Evolutionary conservation across 495 filamentous ascomycete genomes (phyloP), one percentile per base, ranked within the genome.

Genomic region (Xylaria venustula): DNA sequence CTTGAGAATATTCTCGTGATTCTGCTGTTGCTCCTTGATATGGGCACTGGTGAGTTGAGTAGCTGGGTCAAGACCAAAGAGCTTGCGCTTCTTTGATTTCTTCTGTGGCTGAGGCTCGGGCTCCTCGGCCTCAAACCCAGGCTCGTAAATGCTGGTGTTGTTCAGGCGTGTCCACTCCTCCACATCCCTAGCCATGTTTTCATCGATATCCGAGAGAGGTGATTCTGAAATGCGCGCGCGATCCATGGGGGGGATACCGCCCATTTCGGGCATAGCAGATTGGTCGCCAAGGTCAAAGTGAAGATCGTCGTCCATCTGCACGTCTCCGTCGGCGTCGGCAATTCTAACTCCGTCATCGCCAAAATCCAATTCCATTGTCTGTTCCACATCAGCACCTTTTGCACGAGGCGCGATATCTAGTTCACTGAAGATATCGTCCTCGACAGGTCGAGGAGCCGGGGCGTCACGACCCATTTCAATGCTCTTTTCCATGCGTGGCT

Each of bases 401-500:
- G 72, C 75, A 20, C 74, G 74, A 15, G 72, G 73, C 19, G 71
- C 75, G 17, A 81, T 70, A 58, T 86, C 83, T 25, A 83, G 66
- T 61, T 91, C 90, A 66, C 87, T 88, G 45, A 88, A 83, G 48
- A 91, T 75, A 71, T 93, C 89, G 50, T 92, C 89, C 59, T 88
- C 89, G 23, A 89, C 72, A 7, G 79, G 73, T 50, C 85, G 79
- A 23, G 87, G 77, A 15, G 84, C 76, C 14, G 88, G 87, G 26
- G 88, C 90, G 62, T 93, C 88, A 84, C 90, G 86, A 70, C 90
- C 91, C 65, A 91, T 81, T 85, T 97, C 92, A 61, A 95, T 84
- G 63, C 88, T 93, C 58, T 86, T 85, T 58, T 85, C 78, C 61
- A 73, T 74, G 52, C 64, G 73, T 34, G 77, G 75, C 20, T 67